Evolutionary conservation across 805 yeast species (phyloP).

Genomic region (Komagataella ulmi): DNA sequence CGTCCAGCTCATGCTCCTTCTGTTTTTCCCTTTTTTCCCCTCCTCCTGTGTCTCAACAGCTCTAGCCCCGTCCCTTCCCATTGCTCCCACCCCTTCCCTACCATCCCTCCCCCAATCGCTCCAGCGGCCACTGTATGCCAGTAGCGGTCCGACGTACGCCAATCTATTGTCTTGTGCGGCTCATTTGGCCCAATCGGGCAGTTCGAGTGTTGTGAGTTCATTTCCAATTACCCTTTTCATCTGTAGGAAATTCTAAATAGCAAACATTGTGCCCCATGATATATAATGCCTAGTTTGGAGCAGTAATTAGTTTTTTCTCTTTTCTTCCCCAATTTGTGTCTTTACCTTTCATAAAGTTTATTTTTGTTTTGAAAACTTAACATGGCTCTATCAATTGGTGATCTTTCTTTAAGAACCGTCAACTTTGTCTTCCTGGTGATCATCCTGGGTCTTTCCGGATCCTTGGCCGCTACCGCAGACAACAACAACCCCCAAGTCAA

Average conservation of each 20-base stretch:
- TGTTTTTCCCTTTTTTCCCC: neutral
- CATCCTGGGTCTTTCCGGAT: slow-evolving; percentile 78
- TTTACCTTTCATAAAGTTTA: neutral
- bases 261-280: neutral
- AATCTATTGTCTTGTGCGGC: neutral
- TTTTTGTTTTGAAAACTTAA: neutral
- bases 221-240: neutral
- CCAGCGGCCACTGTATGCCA: neutral
- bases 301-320: neutral
- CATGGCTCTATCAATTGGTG: slow-evolving; percentile 47
- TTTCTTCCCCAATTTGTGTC: neutral
- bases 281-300: neutral
- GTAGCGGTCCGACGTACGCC: neutral
- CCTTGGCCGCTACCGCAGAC: slow-evolving; percentile 57
- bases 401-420: slow-evolving; percentile 57
- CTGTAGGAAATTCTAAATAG: neutral
- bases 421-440: slow-evolving; percentile 70
- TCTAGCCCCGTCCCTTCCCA: neutral
- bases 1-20: neutral
- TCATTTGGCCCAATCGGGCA: neutral
- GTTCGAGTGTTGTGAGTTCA: neutral
- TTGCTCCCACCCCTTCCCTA: neutral
- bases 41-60: neutral
- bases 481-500: slow-evolving; percentile 64
- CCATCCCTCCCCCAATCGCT: no score